These are phyloP conservation scores for Brassica rapa DNA, from an alignment of 345 rosid genomes.

Conservation along the genomic window DNA sequence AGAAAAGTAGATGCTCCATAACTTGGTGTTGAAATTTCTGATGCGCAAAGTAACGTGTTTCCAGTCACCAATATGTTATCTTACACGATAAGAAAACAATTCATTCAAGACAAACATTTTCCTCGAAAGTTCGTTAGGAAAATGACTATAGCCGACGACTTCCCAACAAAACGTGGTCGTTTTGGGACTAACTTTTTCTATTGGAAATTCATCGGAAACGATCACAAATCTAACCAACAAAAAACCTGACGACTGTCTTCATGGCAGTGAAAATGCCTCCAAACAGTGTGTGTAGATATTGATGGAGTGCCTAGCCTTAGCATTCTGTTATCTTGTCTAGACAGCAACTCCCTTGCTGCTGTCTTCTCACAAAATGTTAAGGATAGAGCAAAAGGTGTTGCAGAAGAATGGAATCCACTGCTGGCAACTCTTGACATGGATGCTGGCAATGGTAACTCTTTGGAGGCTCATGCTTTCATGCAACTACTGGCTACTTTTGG, in stretches of 20 bases:
- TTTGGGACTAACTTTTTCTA: too few relatives aligned
- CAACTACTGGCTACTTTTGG: constrained; percentile 91
- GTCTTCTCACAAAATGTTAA: constrained; percentile 67
- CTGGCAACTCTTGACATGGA: constrained; percentile 77
- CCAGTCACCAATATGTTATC: constrained; percentile 85
- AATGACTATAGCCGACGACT: too few relatives aligned
- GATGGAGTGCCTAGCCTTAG: too few relatives aligned
- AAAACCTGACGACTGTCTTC: constrained; percentile 15
- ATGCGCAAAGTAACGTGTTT: constrained; percentile 75
- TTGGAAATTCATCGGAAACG: too few relatives aligned
- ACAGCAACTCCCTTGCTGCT: constrained; percentile 48
- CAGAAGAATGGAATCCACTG: constrained; percentile 89
- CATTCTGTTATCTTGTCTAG: constrained; percentile 23
- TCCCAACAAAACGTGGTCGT: too few relatives aligned
- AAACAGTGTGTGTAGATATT: too few relatives aligned
- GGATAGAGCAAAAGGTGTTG: constrained; percentile 74
- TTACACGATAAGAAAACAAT: constrained; percentile 34
- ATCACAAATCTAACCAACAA: too few relatives aligned
- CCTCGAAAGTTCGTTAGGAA: constrained; percentile 39
- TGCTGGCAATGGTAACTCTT: constrained; percentile 90
- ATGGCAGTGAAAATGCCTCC: constrained; percentile 13
- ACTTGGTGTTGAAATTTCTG: constrained; percentile 68
- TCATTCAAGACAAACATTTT: neutral
- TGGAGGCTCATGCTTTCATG: constrained; percentile 99
- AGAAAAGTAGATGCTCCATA: constrained; percentile 9